Evolutionary conservation across 2,329 filamentous ascomycete species (phyloP), one percentile per base, ranked within the genome.

Genomic region (Chaetomiaceae sp.): DNA sequence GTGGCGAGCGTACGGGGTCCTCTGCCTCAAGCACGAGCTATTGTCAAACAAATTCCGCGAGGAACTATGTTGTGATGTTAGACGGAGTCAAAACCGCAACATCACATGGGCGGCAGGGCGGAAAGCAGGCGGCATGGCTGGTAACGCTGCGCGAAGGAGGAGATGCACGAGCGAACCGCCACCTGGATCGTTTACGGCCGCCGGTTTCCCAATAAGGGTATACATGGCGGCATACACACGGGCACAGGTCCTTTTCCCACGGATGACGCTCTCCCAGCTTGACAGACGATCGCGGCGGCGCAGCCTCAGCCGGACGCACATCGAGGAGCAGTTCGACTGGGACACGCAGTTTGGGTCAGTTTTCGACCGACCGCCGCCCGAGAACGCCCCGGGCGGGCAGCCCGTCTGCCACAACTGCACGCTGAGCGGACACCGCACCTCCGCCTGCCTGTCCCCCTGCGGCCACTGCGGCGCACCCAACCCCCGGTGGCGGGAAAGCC

Each of bases 171-270:
- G 57, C 27, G 58, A 53, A 56, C 61, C 32, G 7, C 54, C 30
- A 40, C 58, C 13, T n/a, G 59, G 32, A 42, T 58, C 25, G 71
- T 65, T 50, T 23, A 21, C 36, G 3, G 18, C 40, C 11, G 62
- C 61, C 16, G 57, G 29, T 64, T 46, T 58, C 65, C 45, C 60
- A 16, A 4, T 16, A 16, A 8, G 7, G 10, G 3, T 3, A 7
- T 7, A 6, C 25, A 9, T 27, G 25, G 25, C 55, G 2, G 57
- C 57, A 5, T 46, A 60, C 13, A 50, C 61, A 6, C 54, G 52
- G 16, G 50, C 65, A 9, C 56, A 65, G 46, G 57, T 79, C 75
- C 1, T 79, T 20, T 67, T 63, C 46, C 66, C 65, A 4, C 58
- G 48, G 16, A 62, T 63, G 27, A 60, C 57, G 1, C 53, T 69